A percentile compares a stretch with the other conserved stretches of the same genome.
Evolutionary conservation across 345 rosid genomes (phyloP).

Genomic region (Eucalyptus polyanthemos): DNA sequence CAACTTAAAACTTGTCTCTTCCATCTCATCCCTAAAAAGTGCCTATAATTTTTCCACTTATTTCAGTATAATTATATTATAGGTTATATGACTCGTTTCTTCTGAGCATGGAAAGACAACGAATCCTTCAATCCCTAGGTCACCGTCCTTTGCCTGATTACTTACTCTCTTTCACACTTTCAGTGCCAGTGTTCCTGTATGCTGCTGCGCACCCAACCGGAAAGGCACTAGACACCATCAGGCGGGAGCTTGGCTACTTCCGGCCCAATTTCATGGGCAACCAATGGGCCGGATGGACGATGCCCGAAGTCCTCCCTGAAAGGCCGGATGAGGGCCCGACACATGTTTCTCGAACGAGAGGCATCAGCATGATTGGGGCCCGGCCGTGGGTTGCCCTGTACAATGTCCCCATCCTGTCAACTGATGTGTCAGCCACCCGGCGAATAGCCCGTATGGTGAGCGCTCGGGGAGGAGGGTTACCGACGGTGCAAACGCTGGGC

Average conservation of each 20-base stretch:
- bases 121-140: not conserved
- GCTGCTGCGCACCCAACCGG: constrained; percentile 53
- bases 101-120: not conserved
- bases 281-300: constrained; percentile 48
- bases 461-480: constrained; percentile 57
- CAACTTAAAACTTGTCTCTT: not conserved
- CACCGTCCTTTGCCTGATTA: not conserved
- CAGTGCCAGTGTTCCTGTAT: constrained; percentile 50
- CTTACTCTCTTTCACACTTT: not conserved
- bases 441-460: constrained; percentile 48
- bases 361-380: constrained; percentile 45
- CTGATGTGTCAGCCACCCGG: constrained; percentile 20
- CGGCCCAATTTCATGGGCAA: constrained; percentile 44
- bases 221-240: constrained; percentile 36
- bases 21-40: not conserved
- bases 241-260: constrained; percentile 50
- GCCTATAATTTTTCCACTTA: not conserved
- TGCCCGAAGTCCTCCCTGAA: constrained; percentile 12
- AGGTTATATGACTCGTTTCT: not conserved
- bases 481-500: constrained; percentile 42
- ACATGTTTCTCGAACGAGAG: constrained; percentile 21
- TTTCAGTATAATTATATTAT: not conserved
- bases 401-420: constrained; percentile 37
- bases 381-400: constrained; percentile 33
- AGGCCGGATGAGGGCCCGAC: constrained; percentile 39